Evolutionary conservation across 441 rosid genomes (phyloP).

Genomic region (Rhodomyrtus psidioides): DNA sequence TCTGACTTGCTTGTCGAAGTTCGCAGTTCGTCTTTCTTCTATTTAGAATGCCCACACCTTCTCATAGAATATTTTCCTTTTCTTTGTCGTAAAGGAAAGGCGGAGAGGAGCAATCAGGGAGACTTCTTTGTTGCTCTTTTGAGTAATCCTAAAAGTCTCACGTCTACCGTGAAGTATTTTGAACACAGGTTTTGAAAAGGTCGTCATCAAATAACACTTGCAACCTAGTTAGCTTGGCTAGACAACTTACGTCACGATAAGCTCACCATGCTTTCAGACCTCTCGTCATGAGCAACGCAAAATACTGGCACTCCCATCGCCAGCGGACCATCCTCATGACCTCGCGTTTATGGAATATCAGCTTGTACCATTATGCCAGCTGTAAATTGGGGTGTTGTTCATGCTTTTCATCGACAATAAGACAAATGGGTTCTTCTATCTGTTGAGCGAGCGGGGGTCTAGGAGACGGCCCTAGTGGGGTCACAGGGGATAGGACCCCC

Average conservation of each 20-base stretch:
- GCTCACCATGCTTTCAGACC: neutral
- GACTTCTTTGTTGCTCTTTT: neutral
- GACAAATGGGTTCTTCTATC: too few species aligned
- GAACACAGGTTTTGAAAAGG: neutral
- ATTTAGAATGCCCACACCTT: neutral
- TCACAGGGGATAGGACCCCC: too few species aligned
- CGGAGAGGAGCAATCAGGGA: neutral
- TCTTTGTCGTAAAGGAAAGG: neutral
- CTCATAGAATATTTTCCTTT: neutral
- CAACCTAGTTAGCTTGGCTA: neutral
- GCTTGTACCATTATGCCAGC: neutral
- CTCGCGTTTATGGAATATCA: neutral
- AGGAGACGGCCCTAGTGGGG: accelerated
- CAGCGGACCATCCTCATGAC: neutral
- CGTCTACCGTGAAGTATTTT: neutral
- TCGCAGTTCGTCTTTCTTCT: neutral
- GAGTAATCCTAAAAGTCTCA: too few species aligned
- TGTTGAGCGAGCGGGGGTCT: too few species aligned
- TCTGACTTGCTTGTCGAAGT: neutral
- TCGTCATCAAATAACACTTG: neutral
- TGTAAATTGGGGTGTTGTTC: too few species aligned
- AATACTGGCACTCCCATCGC: neutral
- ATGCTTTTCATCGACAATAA: too few species aligned
- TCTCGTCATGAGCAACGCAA: neutral
- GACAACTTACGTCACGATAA: neutral